A percentile compares a stretch with the other conserved stretches of the same genome.
These are phyloP conservation scores for Schizochytrium sp. DNA, from an alignment of 108 stramenopile species.

Conservation along the genomic window DNA sequence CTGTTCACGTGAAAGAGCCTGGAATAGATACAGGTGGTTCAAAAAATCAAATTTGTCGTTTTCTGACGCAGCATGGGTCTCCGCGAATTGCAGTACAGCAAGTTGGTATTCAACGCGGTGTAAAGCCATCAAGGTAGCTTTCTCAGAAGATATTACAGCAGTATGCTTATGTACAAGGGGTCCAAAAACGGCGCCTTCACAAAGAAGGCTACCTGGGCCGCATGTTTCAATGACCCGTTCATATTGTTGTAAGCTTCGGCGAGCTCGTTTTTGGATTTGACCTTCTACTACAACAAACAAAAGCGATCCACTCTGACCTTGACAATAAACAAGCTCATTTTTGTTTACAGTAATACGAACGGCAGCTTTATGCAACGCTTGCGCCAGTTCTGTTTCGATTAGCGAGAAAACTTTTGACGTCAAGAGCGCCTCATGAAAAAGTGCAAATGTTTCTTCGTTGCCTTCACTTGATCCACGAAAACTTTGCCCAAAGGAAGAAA, in stretches of 20 bases:
- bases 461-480: no score
- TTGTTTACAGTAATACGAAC: background rate
- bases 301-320: background rate
- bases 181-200: background rate
- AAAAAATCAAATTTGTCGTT: background rate
- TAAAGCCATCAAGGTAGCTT: background rate
- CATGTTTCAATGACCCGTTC: background rate
- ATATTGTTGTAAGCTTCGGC: background rate
- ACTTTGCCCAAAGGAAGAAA: no score
- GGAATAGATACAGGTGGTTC: background rate
- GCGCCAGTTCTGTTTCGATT: background rate
- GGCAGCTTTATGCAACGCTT: background rate
- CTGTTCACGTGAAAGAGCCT: background rate
- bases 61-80: background rate
- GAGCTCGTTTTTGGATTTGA: background rate
- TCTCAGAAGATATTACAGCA: background rate
- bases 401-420: background rate
- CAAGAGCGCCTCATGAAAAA: background rate
- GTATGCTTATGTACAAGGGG: background rate
- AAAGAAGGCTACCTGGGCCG: background rate
- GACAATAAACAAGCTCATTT: background rate
- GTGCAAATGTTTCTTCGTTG: no score
- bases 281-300: background rate
- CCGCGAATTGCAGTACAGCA: constrained; percentile 1
- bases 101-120: constrained; percentile 31